Evolutionary conservation across 1,284 basidiomycete genomes (phyloP), one percentile per base, ranked within the genome.

Genomic region (Leccinum pallidistipes): DNA sequence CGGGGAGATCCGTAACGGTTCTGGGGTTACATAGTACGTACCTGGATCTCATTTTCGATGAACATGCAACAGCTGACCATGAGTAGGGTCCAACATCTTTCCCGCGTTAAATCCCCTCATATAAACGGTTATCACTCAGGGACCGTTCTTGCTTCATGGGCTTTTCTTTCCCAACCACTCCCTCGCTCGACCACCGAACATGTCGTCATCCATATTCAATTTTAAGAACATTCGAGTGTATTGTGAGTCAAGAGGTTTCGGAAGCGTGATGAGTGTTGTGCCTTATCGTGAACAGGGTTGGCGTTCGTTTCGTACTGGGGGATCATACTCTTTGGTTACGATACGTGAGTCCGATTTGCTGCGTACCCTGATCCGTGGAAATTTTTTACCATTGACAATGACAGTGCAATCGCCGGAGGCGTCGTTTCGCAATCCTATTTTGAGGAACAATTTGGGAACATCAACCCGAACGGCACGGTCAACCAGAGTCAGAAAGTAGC

Each of bases 271-370:
- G 38, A 38, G 3, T 45, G 10, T 21, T 12, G 16, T 49, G 21
- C 62, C 32, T n/a, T 8, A 40, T 18, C 40, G 11, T 45, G n/a
- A 29, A 49, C 27, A 87, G 86, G 86, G 80, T 77, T 91, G 63
- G 89, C 90, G 7, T 85, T 88, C 67, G 78, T 90, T 62, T 86
- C 82, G 2, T 92, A 91, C 73, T 86, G 89, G 84, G 91, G 90
- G 12, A 91, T 92, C 67, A 79, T 92, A 51, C 78, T 92, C 12
- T 92, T 92, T 69, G 91, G 91, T 70, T 91, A 90, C 68, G 89
- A 90, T 71, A 83, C 83, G 84, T 88, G 69, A 62, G 85, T 82
- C 18, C 14, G 14, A 16, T n/a, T 45, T 45, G n/a, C 40, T 43
- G 43, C 38, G 5, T 24, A 16, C 9, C 36, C 9, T 32, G 18